These are phyloP conservation scores for Trifolium subterraneum DNA, from an alignment of 306 rosid genomes.

Conservation along the genomic window DNA sequence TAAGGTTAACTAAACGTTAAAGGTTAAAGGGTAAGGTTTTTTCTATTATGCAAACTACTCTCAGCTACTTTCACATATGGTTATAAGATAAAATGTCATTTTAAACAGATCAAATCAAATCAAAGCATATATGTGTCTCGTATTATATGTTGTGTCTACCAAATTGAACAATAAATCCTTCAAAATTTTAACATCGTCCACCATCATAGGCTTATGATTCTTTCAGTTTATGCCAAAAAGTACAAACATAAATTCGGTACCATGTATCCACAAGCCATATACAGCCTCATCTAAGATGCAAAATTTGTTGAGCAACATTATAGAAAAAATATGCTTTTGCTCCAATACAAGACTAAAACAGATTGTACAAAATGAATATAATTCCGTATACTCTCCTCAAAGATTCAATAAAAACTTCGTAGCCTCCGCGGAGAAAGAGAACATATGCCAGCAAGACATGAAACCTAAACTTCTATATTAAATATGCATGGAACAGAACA, in stretches of 20 bases:
- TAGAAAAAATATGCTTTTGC: slow-evolving; percentile 44
- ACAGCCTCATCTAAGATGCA: slow-evolving; percentile 45
- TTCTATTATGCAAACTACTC: no score
- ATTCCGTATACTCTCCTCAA: slow-evolving; percentile 63
- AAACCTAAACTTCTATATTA: slow-evolving; percentile 44
- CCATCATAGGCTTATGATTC: neutral
- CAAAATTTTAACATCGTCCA: neutral
- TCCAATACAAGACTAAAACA: slow-evolving; percentile 50
- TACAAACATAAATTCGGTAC: slow-evolving; percentile 10
- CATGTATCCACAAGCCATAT: slow-evolving; percentile 42
- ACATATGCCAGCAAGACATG: slow-evolving; percentile 47
- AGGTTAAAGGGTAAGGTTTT: no score
- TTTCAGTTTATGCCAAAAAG: slow-evolving; percentile 22
- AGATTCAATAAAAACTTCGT: slow-evolving; percentile 49
- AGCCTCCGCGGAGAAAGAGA: slow-evolving; percentile 58
- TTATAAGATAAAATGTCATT: no score
- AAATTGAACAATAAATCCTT: neutral
- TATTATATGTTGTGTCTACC: neutral
- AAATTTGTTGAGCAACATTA: slow-evolving; percentile 58
- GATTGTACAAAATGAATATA: slow-evolving; percentile 66
- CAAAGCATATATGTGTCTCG: neutral
- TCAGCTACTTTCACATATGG: no score
- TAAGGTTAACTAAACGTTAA: no score
- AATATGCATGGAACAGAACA: slow-evolving; percentile 39
- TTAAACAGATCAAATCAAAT: neutral